Evolutionary conservation across 148 eudicot genomes (phyloP), one percentile per base, ranked within the genome.

Genomic region (Chenopodium quinoa): DNA sequence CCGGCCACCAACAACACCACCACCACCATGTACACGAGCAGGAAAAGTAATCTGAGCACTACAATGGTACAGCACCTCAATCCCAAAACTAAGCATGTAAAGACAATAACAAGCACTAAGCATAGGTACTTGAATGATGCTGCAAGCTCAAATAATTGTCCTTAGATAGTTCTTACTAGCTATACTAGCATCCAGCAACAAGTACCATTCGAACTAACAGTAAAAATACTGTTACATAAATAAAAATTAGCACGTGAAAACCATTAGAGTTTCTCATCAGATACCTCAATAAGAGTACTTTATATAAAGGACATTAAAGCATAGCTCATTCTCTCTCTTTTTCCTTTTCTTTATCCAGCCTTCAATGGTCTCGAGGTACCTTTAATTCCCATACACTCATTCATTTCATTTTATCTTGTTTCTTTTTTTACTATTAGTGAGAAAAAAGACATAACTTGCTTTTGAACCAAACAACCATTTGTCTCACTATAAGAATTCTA

Each of bases 361-460:
- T 81, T 81, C 34, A 72, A 74, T 78, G 23, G 79, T 85, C 87
- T 85, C 87, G 87, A 85, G 87, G 82, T 78, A 6, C 79, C 75
- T 83, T 82, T 82, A 77, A 44, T 71, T 77, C 71, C 2, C 67
- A 48, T 31, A 76, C 73, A 81, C 60, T 75, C 73, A 50, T 65
- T 25, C 66, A 54, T 54, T 29, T 52, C n/a, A 29, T 27, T 31
- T 8, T 20, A 7, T 7, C 9, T 7, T 31, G 22, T 10, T 23
- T 23, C 56, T 46, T 29, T 77, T 12, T 13, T 56, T 46, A 22
- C 77, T 34, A 70, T 78, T 69, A 31, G 23, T 71, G 44, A 60
- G 60, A 11, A 70, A 58, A 78, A 83, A 56, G 81, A 66, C 78
- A 78, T 29, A 25, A 29, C 78, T 78, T 58, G 25, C 20, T 63